Evolutionary conservation across 306 rosid species (phyloP).

Genomic region (Neltuma alba): DNA sequence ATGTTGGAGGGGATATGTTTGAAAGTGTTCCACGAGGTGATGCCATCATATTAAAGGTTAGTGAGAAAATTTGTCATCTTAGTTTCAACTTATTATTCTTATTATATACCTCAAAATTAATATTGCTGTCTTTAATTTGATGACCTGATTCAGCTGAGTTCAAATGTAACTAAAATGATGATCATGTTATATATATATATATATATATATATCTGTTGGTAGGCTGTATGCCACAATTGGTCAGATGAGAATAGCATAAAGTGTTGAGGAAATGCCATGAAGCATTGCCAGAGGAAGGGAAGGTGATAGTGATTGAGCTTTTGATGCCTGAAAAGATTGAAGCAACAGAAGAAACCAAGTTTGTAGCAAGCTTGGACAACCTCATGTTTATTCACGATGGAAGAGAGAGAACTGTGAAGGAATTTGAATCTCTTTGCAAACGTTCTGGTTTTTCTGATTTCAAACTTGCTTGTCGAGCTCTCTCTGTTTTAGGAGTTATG

Average conservation of each 20-base stretch:
- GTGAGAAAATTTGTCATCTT: no score
- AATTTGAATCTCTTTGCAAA: neutral
- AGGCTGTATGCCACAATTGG: conserved; percentile 38
- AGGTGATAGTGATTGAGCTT: conserved; percentile 19
- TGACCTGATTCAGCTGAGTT: no score
- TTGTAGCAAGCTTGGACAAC: neutral
- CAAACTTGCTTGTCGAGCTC: neutral
- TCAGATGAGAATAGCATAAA: conserved; percentile 30
- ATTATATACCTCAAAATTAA: no score
- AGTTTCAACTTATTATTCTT: no score
- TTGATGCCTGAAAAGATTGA: conserved; percentile 15
- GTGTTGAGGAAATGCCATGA: conserved; percentile 21
- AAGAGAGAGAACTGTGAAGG: neutral
- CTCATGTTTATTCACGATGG: neutral
- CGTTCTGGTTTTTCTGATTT: neutral
- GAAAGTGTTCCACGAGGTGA: no score
- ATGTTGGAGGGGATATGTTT: no score
- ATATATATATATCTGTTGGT: no score
- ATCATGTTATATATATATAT: no score
- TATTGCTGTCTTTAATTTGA: no score
- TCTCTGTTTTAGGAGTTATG: neutral
- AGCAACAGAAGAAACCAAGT: neutral
- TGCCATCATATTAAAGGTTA: no score
- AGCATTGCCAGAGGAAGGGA: conserved; percentile 28
- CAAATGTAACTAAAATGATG: no score